Evolutionary conservation across 176 grass and related monocot species (phyloP).

Genomic region (Oryza meyeriana): DNA sequence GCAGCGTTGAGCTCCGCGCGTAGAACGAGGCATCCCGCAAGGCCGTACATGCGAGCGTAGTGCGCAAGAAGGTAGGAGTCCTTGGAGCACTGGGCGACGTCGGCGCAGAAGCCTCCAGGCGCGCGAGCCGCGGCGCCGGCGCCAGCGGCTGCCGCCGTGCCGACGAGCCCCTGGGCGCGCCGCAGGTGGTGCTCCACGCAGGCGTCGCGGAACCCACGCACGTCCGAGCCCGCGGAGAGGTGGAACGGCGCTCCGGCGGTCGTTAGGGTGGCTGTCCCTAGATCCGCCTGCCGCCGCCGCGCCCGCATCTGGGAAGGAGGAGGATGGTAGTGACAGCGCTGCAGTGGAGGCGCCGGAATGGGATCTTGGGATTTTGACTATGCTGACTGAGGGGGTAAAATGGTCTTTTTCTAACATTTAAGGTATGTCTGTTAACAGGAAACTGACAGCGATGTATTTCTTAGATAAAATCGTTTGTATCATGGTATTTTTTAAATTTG

Average conservation of each 20-base stretch:
- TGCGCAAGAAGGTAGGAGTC: conserved; percentile 76
- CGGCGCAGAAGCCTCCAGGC: conserved; percentile 49
- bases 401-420: too few species aligned
- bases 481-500: too few species aligned
- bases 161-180: conserved; percentile 65
- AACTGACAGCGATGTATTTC: too few species aligned
- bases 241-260: conserved; percentile 52
- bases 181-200: conserved; percentile 85
- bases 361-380: too few species aligned
- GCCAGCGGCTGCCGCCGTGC: too few species aligned
- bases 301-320: conserved; percentile 51
- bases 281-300: conserved; percentile 45
- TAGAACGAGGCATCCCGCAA: conserved; percentile 62
- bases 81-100: conserved; percentile 66
- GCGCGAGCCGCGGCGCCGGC: neutral
- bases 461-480: too few species aligned
- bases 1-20: conserved; percentile 1
- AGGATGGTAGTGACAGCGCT: too few species aligned
- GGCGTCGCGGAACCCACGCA: conserved; percentile 59
- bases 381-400: too few species aligned
- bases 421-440: too few species aligned
- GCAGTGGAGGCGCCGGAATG: too few species aligned
- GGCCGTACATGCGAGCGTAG: conserved; percentile 63
- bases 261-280: conserved; percentile 47
- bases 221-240: conserved; percentile 28